phyloP scores from a whole-genome alignment of 1,139 yeast genomes.

The Debaryomycetaceae sp. region DNA sequence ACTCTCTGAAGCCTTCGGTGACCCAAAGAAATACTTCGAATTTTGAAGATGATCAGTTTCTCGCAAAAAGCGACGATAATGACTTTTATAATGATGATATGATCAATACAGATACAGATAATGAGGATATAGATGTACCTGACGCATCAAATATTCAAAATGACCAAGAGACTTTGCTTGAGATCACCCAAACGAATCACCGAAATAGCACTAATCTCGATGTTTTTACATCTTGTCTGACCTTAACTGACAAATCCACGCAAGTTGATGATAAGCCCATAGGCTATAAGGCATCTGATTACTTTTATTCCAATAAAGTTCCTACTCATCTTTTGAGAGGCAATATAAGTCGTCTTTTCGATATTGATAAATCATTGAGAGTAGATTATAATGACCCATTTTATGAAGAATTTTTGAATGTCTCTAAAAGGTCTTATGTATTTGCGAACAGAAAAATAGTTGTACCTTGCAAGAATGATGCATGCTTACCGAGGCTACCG shows the following conservation, averaged over 20 bases:
- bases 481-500: slow-evolving; percentile 10
- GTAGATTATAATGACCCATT: slow-evolving; percentile 62
- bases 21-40: too few relatives aligned
- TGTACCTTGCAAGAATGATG: slow-evolving; percentile 26
- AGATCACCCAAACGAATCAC: neutral
- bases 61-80: too few relatives aligned
- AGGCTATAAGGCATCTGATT: neutral
- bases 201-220: neutral
- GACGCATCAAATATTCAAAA: neutral
- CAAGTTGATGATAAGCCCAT: neutral
- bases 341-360: neutral
- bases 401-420: slow-evolving; percentile 51
- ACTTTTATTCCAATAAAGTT: neutral
- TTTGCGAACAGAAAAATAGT: slow-evolving; percentile 66
- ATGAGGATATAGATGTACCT: neutral
- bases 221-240: neutral
- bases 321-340: neutral
- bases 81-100: neutral
- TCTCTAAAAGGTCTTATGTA: slow-evolving; percentile 52
- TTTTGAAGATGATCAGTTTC: too few relatives aligned
- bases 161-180: neutral
- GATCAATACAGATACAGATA: neutral
- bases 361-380: slow-evolving; percentile 33
- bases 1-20: too few relatives aligned
- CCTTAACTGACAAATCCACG: neutral